A percentile compares a stretch with the other conserved stretches of the same genome.
phyloP scores from a whole-genome alignment of 768 basidiomycete species.

The Suillus hirtellus region DNA sequence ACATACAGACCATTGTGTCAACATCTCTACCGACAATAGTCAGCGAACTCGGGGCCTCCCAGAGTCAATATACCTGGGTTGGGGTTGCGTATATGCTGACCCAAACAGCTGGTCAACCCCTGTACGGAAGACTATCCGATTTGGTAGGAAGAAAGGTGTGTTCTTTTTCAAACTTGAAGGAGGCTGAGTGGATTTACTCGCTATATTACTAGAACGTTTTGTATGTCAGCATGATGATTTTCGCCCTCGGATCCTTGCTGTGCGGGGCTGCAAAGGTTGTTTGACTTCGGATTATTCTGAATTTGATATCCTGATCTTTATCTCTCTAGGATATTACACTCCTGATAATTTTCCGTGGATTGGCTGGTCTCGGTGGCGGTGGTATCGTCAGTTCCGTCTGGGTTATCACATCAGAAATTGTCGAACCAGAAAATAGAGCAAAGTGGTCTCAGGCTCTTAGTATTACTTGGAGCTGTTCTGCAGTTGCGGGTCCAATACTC shows the following conservation, averaged over 20 bases:
- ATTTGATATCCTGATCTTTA: conserved; percentile 20
- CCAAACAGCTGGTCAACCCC: conserved; percentile 81
- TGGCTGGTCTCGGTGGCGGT: conserved; percentile 82
- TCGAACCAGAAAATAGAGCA: conserved; percentile 65
- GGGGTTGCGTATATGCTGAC: conserved; percentile 84
- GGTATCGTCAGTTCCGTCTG: conserved; percentile 86
- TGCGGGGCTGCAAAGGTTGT: conserved; percentile 73
- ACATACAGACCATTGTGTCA: conserved; percentile 65
- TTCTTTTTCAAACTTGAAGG: conserved; percentile 12
- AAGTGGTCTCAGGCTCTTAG: conserved; percentile 87
- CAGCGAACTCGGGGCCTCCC: conserved; percentile 63
- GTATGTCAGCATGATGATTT: conserved; percentile 72
- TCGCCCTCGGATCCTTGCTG: conserved; percentile 75
- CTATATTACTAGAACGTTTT: conserved; percentile 53
- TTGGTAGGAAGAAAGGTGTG: conserved; percentile 76
- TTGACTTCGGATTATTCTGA: conserved; percentile 17
- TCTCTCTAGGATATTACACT: conserved; percentile 43
- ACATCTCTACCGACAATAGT: conserved; percentile 83
- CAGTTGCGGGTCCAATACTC: conserved; percentile 79
- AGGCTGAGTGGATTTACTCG: conserved; percentile 10
- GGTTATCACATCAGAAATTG: conserved; percentile 85
- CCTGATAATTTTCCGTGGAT: conserved; percentile 65
- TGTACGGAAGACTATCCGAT: conserved; percentile 81
- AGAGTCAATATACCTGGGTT: conserved; percentile 83
- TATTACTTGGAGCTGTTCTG: conserved; percentile 85